Evolutionary conservation across 805 yeast genomes (phyloP).

Genomic region (Metschnikowia cerradonensis): DNA sequence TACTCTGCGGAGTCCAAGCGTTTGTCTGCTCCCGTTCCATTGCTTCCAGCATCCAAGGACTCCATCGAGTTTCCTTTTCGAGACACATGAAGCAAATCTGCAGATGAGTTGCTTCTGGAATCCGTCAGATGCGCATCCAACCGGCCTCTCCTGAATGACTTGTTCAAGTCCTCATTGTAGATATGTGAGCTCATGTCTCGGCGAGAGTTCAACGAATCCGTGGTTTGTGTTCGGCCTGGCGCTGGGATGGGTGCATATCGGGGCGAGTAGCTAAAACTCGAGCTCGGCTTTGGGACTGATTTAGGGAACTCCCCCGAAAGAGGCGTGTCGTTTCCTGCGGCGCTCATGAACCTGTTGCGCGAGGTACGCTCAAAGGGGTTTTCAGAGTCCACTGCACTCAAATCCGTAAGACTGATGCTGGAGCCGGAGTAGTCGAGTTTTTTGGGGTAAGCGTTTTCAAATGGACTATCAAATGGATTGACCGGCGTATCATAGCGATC

Average conservation of each 20-base stretch:
- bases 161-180: slow-evolving; percentile 1
- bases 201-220: slow-evolving; percentile 2
- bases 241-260: not conserved
- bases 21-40: not conserved
- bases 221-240: not conserved
- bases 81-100: not conserved
- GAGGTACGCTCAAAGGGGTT: slow-evolving; percentile 7
- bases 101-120: slow-evolving; percentile 1
- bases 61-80: not conserved
- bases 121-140: slow-evolving; percentile 1
- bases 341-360: not conserved
- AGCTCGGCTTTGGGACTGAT: not conserved
- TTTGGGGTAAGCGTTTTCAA: not conserved
- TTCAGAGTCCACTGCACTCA: slow-evolving; percentile 5
- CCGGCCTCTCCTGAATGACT: not conserved
- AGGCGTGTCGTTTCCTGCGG: not conserved
- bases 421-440: not conserved
- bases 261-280: not conserved
- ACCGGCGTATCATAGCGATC: not conserved
- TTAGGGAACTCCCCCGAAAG: not conserved
- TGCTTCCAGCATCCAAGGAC: not conserved
- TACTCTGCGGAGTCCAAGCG: not conserved
- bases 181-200: slow-evolving; percentile 2
- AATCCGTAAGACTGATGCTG: slow-evolving; percentile 1
- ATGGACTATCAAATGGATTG: not conserved